These are phyloP conservation scores for Balansia obtecta DNA, from an alignment of 2,329 filamentous ascomycete species.

Conservation along the genomic window DNA sequence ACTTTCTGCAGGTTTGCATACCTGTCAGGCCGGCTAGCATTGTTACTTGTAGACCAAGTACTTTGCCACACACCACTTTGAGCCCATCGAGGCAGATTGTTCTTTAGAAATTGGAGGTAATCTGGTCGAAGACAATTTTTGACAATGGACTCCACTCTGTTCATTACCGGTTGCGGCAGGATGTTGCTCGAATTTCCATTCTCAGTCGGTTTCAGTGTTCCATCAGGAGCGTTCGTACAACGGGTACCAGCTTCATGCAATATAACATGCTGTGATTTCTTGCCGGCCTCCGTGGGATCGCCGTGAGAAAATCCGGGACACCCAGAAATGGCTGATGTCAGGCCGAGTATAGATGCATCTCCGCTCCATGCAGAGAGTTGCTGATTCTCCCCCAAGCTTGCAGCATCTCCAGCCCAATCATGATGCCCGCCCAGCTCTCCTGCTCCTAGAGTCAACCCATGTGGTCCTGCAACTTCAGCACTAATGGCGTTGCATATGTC, in stretches of 20 bases:
- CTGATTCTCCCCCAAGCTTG: neutral
- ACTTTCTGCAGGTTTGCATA: neutral
- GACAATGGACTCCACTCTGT: neutral
- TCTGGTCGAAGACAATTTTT: neutral
- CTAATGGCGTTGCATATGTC: neutral
- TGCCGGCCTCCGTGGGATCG: neutral
- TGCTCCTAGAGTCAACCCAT: no score
- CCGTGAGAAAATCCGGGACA: neutral
- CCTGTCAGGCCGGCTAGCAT: neutral
- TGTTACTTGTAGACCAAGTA: neutral
- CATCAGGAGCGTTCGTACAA: neutral
- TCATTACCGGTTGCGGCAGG: neutral
- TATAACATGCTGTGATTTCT: no score
- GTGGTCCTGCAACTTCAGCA: no score
- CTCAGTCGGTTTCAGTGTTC: neutral
- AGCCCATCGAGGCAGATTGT: neutral
- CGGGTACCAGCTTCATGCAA: neutral
- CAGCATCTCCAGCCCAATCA: neutral
- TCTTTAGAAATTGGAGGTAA: neutral
- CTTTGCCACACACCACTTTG: neutral
- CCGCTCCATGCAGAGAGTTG: no score
- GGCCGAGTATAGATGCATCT: neutral
- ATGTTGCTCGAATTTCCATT: neutral
- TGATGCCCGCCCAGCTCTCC: neutral
- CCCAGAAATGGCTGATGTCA: neutral